Evolutionary conservation across 1,284 basidiomycete genomes (phyloP), one percentile per base, ranked within the genome.

Genomic region (Tylopilus sp.): DNA sequence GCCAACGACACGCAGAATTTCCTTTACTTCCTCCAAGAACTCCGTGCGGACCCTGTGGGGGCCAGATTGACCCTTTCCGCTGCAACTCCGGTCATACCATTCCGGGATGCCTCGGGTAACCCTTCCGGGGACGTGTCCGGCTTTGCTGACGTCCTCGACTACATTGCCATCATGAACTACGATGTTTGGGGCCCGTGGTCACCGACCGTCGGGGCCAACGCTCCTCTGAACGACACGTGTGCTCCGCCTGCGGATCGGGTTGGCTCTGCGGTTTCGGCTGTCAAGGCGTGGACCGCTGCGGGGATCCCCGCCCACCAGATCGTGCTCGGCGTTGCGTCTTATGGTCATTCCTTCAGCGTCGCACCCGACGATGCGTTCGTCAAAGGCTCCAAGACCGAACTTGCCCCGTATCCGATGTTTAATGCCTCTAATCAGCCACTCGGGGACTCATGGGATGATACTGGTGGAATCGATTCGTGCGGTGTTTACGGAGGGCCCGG

Each of bases 141-240:
- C 9, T 68, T 67, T 33, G 56, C 64, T 0, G 18, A 53, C 0
- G 63, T 67, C 40, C 70, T 89, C 36, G 84, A 88, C 67, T 84
- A 78, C 69, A 74, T 89, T 55, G 66, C 79, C 48, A 70, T 89
- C 65, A 88, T 89, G 86, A 77, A 84, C 71, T 89, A 86, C 63
- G 86, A 89, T 59, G 64, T 86, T 48, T 86, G 76, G 75, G 84
- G 83, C 42, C 67, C 75, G 55, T 72, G 74, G 79, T 77, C 60
- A 3, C 10, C 55, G 4, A 21, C 54, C 18, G 70, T 74, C 8
- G 86, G 86, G 15, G 79, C 86, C 18, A 89, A 89, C 60, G 76
- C 85, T 2, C 85, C 86, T 3, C 72, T 89, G 44, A 70, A 73
- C 26, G 76, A 89, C 63, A 73, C 74, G 5, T 89, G 86, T 61